phyloP scores from a whole-genome alignment of 148 eudicot genomes.

The Salicornia ramosissima region DNA sequence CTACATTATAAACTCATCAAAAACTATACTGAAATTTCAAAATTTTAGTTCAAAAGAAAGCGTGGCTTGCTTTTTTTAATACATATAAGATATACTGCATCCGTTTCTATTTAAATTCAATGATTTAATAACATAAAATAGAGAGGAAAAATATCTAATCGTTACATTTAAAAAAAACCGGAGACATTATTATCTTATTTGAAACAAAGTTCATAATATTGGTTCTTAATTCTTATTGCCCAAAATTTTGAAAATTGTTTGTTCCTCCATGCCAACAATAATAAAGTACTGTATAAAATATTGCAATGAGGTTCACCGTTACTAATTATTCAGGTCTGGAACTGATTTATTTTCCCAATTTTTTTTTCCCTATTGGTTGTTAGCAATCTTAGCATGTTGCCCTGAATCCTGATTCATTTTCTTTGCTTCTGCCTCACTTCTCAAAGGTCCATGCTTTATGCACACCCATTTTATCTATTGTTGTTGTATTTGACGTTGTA shows the following conservation, averaged over 20 bases:
- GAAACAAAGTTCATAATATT: neutral
- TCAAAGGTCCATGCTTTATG: slow-evolving; percentile 20
- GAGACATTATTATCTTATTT: neutral
- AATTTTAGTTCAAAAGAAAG: too few relatives aligned
- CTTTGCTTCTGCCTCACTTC: slow-evolving; percentile 17
- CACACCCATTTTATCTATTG: slow-evolving; percentile 16
- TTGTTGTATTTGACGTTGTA: neutral
- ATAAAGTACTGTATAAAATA: neutral
- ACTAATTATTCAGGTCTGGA: neutral
- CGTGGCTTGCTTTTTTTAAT: too few relatives aligned
- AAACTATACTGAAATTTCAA: too few relatives aligned
- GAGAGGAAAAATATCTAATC: too few relatives aligned
- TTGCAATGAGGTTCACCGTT: neutral
- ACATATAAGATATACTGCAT: too few relatives aligned
- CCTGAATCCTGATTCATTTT: slow-evolving; percentile 5
- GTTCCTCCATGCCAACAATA: slow-evolving; percentile 14
- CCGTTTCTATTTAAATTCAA: too few relatives aligned
- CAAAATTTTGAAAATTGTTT: slow-evolving; percentile 4
- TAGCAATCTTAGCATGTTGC: too few relatives aligned
- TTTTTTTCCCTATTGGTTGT: neutral
- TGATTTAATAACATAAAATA: too few relatives aligned
- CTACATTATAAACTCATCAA: too few relatives aligned
- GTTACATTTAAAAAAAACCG: too few relatives aligned
- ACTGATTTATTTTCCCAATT: neutral
- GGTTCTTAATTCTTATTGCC: neutral